Evolutionary conservation across 495 filamentous ascomycete genomes (phyloP).

Genomic region (Aspergillus diversus): DNA sequence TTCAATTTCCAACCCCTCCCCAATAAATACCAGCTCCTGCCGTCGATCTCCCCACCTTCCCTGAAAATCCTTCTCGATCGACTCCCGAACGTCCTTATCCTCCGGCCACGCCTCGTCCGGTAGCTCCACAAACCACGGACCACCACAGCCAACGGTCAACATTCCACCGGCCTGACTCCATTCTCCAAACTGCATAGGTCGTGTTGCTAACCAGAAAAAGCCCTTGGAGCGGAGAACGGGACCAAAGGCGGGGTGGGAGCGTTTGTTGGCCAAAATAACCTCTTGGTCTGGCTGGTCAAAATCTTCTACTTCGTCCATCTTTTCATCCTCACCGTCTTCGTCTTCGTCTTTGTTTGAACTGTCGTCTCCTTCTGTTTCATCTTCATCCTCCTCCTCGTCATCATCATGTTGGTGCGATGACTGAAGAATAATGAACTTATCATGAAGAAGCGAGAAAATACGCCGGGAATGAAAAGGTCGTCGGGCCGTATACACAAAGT

Average conservation of each 20-base stretch:
- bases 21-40: conserved; percentile 65
- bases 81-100: conserved; percentile 44
- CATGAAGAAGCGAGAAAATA: conserved; percentile 53
- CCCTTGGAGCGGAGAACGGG: conserved; percentile 52
- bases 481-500: conserved; percentile 57
- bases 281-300: conserved; percentile 41
- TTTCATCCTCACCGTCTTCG: conserved; percentile 41
- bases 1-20: conserved; percentile 51
- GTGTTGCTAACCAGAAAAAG: conserved; percentile 51
- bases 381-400: conserved; percentile 40
- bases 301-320: conserved; percentile 43
- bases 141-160: conserved; percentile 57
- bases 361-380: no score
- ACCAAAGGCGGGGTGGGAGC: conserved; percentile 43
- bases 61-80: conserved; percentile 49
- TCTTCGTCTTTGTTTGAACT: no score
- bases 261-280: conserved; percentile 48
- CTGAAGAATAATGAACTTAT: conserved; percentile 58
- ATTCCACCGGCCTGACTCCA: conserved; percentile 66
- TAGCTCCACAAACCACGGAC: conserved; percentile 57
- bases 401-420: conserved; percentile 31
- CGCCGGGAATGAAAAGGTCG: conserved; percentile 56
- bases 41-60: conserved; percentile 61
- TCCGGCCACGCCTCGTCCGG: conserved; percentile 49
- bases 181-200: conserved; percentile 52